phyloP scores from a whole-genome alignment of 139 green algal species.

The Chlorella sp. region DNA sequence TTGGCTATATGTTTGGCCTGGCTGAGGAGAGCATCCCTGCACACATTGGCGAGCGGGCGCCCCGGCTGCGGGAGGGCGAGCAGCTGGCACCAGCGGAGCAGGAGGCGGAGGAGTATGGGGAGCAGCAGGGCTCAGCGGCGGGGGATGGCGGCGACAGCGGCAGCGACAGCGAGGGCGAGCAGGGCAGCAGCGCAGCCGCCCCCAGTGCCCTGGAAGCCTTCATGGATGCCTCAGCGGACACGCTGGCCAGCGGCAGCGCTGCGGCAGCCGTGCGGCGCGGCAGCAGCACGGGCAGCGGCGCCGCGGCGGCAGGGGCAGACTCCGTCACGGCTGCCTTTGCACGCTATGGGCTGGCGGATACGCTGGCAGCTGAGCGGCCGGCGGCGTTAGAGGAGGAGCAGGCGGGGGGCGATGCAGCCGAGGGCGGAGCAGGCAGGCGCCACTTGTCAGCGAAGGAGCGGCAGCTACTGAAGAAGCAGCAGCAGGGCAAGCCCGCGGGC shows the following conservation, averaged over 20 bases:
- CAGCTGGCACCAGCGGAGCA: neutral
- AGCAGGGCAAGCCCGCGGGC: constrained; percentile 25
- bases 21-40: constrained; percentile 81
- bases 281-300: constrained; percentile 17
- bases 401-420: neutral
- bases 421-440: constrained; percentile 35
- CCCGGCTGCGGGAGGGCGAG: constrained; percentile 23
- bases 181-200: neutral
- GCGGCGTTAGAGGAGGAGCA: neutral
- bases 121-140: neutral
- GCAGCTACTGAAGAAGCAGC: constrained; percentile 60
- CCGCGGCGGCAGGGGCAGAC: neutral
- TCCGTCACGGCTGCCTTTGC: constrained; percentile 17
- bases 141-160: too few relatives aligned
- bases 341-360: constrained; percentile 51
- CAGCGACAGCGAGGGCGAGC: neutral
- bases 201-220: constrained; percentile 66
- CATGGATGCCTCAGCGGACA: constrained; percentile 66
- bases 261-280: constrained; percentile 16
- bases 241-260: constrained; percentile 28
- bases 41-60: constrained; percentile 86
- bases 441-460: constrained; percentile 79
- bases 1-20: constrained; percentile 83
- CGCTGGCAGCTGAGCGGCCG: neutral
- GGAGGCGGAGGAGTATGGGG: constrained; percentile 11